A percentile compares a stretch with the other conserved stretches of the same genome.
These are phyloP conservation scores for Amauroascus niger DNA, from an alignment of 2,329 filamentous ascomycete species.

Conservation along the genomic window DNA sequence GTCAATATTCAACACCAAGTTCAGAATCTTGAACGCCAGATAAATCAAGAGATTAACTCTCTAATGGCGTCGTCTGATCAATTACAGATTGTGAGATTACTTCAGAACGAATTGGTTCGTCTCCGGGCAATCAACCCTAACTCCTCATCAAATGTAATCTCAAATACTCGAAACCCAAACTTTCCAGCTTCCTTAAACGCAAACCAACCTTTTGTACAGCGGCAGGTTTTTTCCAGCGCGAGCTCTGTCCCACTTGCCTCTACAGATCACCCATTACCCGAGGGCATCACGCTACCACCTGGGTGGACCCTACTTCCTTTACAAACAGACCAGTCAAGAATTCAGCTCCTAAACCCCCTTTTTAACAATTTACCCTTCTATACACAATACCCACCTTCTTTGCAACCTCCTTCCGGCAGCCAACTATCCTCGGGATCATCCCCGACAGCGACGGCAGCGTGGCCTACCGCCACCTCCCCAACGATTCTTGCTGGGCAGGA, in stretches of 20 bases:
- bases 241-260: slow-evolving; percentile 28
- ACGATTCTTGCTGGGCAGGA: background rate
- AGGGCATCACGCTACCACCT: slow-evolving; percentile 43
- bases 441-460: background rate
- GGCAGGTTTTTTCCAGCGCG: slow-evolving; percentile 24
- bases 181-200: background rate
- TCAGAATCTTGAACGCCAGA: slow-evolving; percentile 56
- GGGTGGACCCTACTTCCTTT: slow-evolving; percentile 45
- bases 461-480: background rate
- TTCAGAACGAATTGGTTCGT: slow-evolving; percentile 58
- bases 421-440: background rate
- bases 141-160: background rate
- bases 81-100: slow-evolving; percentile 54
- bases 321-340: slow-evolving; percentile 23
- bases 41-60: slow-evolving; percentile 56
- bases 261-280: slow-evolving; percentile 41
- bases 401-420: background rate
- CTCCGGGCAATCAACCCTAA: slow-evolving; percentile 45
- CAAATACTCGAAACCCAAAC: background rate
- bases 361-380: background rate
- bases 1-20: slow-evolving; percentile 49
- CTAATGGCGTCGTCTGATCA: slow-evolving; percentile 59
- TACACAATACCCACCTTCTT: background rate
- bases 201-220: slow-evolving; percentile 5
- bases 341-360: background rate